Percentiles rank a stretch among this genome's conserved stretches.
Conservation (phyloP, 805 yeast genomes). For the Wickerhamomyces pijperi region DNA sequence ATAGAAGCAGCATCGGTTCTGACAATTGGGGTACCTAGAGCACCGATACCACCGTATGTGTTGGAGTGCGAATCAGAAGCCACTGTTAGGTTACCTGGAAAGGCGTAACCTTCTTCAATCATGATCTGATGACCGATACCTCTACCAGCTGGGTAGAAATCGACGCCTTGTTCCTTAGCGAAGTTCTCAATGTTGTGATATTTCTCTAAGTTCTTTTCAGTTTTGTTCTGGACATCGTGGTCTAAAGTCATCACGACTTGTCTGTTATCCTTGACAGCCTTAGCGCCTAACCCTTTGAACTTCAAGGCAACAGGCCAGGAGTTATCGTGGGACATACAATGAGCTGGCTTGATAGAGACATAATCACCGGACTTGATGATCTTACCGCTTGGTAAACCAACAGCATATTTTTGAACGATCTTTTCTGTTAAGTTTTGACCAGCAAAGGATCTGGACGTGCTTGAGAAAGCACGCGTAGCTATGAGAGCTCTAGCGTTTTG, state of each 20-base stretch:
- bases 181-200: constrained; percentile 82
- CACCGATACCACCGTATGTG: constrained; percentile 94
- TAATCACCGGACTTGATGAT: constrained; percentile 83
- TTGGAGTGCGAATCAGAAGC: constrained; percentile 98
- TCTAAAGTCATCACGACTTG: constrained; percentile 95
- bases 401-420: constrained; percentile 88
- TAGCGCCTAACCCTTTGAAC: constrained; percentile 91
- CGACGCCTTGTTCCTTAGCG: constrained; percentile 84
- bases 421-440: constrained; percentile 88
- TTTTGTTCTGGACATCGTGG: constrained; percentile 93
- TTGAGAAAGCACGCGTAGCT: constrained; percentile 13
- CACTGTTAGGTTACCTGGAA: constrained; percentile 85
- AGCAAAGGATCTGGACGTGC: constrained; percentile 6
- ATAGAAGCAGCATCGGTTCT: constrained; percentile 98
- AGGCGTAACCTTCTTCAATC: constrained; percentile 98
- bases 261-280: constrained; percentile 65
- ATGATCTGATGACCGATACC: constrained; percentile 99
- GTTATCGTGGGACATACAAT: constrained; percentile 98
- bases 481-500: background rate
- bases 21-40: constrained; percentile 94
- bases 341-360: constrained; percentile 89
- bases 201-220: constrained; percentile 80
- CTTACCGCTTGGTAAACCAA: constrained; percentile 69
- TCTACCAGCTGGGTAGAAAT: constrained; percentile 96
- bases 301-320: constrained; percentile 99